Evolutionary conservation across 1,139 yeast genomes (phyloP).

Genomic region (Geotrichum carabidarum): DNA sequence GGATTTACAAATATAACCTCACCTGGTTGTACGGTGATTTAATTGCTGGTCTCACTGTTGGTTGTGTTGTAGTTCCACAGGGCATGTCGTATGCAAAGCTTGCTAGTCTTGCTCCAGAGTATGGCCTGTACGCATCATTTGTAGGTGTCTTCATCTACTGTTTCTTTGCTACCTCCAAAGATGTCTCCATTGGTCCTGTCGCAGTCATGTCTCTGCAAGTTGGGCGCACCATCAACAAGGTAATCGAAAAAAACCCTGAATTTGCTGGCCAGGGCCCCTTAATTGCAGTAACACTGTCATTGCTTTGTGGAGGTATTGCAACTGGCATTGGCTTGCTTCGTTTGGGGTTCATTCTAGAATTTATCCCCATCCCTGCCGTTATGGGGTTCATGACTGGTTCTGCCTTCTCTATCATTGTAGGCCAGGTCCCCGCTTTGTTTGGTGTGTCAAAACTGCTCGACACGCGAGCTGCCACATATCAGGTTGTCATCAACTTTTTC

Average conservation of each 20-base stretch:
- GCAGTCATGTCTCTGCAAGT: conserved; percentile 93
- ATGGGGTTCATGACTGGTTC: conserved; percentile 96
- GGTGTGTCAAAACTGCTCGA: conserved; percentile 62
- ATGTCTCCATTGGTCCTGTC: conserved; percentile 94
- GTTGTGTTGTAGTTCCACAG: conserved; percentile 89
- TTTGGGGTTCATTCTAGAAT: conserved; percentile 81
- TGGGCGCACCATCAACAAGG: conserved; percentile 67
- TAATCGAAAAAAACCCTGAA: conserved; percentile 48
- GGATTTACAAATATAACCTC: conserved; percentile 80
- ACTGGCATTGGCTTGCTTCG: conserved; percentile 76
- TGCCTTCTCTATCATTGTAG: conserved; percentile 72
- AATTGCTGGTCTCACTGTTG: conserved; percentile 90
- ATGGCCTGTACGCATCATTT: conserved; percentile 86
- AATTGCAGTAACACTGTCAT: conserved; percentile 74
- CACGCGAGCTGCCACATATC: conserved; percentile 66
- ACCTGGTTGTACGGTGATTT: conserved; percentile 79
- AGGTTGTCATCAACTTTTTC: conserved; percentile 64
- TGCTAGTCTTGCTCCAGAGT: conserved; percentile 76
- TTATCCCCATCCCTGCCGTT: conserved; percentile 87
- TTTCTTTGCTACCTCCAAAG: conserved; percentile 90
- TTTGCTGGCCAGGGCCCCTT: conserved; percentile 39
- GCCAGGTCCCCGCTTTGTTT: conserved; percentile 84
- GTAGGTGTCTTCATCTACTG: conserved; percentile 87
- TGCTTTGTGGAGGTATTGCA: conserved; percentile 81
- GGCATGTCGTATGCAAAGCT: conserved; percentile 91